Percentiles rank a stretch among this genome's conserved stretches.
Conservation (phyloP, 2,329 filamentous ascomycete genomes). For the Cladophialophora carrionii region DNA sequence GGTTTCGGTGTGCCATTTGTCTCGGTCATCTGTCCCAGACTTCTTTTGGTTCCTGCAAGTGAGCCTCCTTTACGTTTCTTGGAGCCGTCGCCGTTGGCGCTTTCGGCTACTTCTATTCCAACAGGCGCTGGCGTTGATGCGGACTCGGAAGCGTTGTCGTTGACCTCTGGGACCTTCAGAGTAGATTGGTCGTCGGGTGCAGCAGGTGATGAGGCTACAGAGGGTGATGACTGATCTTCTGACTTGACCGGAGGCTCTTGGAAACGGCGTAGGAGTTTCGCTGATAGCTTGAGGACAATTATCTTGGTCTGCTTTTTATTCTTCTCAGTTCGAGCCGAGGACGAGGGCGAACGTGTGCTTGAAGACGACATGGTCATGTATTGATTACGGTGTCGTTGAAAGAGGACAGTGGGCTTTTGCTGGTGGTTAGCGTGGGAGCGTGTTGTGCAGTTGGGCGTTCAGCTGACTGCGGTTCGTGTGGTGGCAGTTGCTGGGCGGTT, state of each 20-base stretch:
- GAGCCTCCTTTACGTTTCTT: conserved; percentile 78
- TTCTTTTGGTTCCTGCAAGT: conserved; percentile 66
- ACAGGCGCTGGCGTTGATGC: conserved; percentile 45
- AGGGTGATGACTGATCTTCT: conserved; percentile 42
- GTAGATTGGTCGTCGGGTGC: conserved; percentile 43
- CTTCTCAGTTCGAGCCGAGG: conserved; percentile 41
- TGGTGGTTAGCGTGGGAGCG: conserved; percentile 11
- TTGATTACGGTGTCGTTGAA: conserved; percentile 35
- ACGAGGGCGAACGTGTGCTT: conserved; percentile 38
- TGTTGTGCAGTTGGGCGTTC: conserved; percentile 36
- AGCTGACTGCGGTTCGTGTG: conserved; percentile 31
- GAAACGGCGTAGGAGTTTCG: conserved; percentile 46
- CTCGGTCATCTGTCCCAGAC: conserved; percentile 57
- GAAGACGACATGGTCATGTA: conserved; percentile 39
- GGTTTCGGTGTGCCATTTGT: conserved; percentile 61
- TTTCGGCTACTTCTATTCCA: conserved; percentile 54
- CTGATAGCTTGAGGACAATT: conserved; percentile 48
- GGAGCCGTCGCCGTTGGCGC: conserved; percentile 52
- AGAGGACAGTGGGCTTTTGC: conserved; percentile 8
- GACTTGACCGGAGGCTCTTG: conserved; percentile 27
- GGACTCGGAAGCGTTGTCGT: conserved; percentile 42
- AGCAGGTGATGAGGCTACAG: conserved; percentile 43
- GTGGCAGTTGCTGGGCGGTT: conserved; percentile 23
- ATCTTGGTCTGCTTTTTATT: conserved; percentile 39
- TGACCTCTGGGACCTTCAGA: conserved; percentile 48